Base-by-base conservation (phyloP, 768 basidiomycete species). In the Lentinula raphanica region DNA sequence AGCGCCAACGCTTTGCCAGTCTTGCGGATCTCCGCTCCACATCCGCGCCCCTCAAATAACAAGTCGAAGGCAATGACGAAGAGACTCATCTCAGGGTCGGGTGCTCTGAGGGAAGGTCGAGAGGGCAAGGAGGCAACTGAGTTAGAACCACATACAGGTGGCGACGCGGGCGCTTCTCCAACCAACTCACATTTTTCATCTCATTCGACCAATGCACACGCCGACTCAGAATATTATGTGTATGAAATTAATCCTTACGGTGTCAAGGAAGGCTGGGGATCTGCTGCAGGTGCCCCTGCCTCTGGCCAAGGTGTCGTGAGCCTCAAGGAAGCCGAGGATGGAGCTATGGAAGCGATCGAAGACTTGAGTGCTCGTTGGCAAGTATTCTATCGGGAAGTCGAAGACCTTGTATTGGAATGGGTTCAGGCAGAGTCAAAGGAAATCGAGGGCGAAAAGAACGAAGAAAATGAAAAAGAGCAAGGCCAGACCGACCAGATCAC, bases 401-500 rank as follows among this genome's bases (percentile, higher is more conserved):
- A 51, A 19, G 50, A 59, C 56, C 25, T 69, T 72, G 4, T 69
- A 93, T 17, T 89, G 91, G 62, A 81, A 84, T 48, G 88, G 89
- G 62, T 66, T 91, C 59, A 68, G 79, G 27, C 66, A 71, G 39
- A 73, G 72, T 17, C 73, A 73, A 56, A 74, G 71, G 50, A 72
- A 74, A 23, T 72, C 72, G 59, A 49, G 71, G 49, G 36, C 36
- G 49, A 50, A 36, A 32, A n/a, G n/a, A 35, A 53, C 54, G 21
- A 29, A 46, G 66, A 11, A 7, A 12, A 66, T 25, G 67, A 67
- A 49, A 69, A 70, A 29, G 69, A 67, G 23, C 71, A 71, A 39
- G 58, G 49, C 3, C 60, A 62, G 54, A 66, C 54, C 19, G 68
- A 60, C 54, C 73, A 65, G 61, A 71, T 64, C 46, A 70, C 69